Evolutionary conservation across 345 rosid species (phyloP), one percentile per base, ranked within the genome.

Genomic region (Barbarea vulgaris): DNA sequence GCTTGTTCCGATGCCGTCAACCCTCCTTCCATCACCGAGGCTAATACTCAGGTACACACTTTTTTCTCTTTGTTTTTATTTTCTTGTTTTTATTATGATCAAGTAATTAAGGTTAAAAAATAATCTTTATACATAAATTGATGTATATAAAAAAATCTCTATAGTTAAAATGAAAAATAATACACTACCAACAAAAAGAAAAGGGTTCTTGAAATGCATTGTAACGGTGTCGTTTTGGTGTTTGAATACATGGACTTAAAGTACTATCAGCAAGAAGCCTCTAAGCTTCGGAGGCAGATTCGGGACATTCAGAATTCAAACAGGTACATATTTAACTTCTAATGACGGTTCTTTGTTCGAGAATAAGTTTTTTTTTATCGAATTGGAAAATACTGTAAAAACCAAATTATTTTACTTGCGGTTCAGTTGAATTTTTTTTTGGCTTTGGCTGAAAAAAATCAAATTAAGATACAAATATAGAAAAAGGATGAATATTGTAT

Each of bases 261-360:
- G 99, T 88, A 78, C 63, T 95, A 95, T 82, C 97, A 95, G 81
- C 92, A 95, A 84, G 97, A 95, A 87, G 87, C 99, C 22, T 81
- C 93, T 33, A 92, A 90, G 75, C 89, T 95, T n/a, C 85, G 93
- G 12, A 78, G 81, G 60, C 93, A 89, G 78, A 95, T 95, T 69
- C 84, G 88, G 4, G 92, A 86, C 47, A 75, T 92, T 78, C 97
- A 89, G 84, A 86, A 85, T 68, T 79, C 84, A 19, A 92, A 92
- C 85, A 85, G 96, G 99, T 70, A 28, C 11, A n/a, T 41, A 12
- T 2, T 19, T 67, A 14, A 52, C 9, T 48, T 19, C 17, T 71
- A 9, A 47, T 71, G 58, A 59, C 0, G 36, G 11, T 62, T 36
- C 52, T 7, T 27, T 28, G 37, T 28, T 55, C 7, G 8, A 55